phyloP scores from a whole-genome alignment of 345 rosid genomes.

The Eucalyptus curtisii region DNA sequence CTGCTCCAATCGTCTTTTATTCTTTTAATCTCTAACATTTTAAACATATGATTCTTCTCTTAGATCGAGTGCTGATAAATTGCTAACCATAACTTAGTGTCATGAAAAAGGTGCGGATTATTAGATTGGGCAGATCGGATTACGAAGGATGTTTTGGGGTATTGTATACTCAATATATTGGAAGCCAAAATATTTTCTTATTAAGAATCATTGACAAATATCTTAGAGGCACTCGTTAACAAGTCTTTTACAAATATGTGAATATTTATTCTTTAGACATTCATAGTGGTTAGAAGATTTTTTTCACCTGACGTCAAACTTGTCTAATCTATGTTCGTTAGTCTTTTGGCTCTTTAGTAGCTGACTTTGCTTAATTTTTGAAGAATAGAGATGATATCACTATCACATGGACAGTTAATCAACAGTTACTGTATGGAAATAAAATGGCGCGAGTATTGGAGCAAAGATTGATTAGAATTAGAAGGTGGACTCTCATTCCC shows the following conservation, averaged over 20 bases:
- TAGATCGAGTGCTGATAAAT: background rate
- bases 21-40: background rate
- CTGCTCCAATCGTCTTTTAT: too few species aligned
- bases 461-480: background rate
- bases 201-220: too few species aligned
- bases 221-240: background rate
- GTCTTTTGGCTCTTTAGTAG: background rate
- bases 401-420: too few species aligned
- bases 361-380: background rate
- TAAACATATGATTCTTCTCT: background rate
- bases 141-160: background rate
- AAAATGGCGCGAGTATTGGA: background rate
- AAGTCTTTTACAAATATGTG: background rate
- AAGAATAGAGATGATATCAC: too few species aligned
- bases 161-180: too few species aligned
- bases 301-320: background rate
- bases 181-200: background rate
- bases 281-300: too few species aligned
- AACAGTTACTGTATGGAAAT: background rate
- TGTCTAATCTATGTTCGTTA: background rate
- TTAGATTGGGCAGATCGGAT: background rate
- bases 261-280: background rate
- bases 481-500: too few species aligned
- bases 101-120: background rate
- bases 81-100: background rate